These are phyloP conservation scores for Fraxinus albicans DNA, from an alignment of 305 asterid genomes.

Conservation along the genomic window DNA sequence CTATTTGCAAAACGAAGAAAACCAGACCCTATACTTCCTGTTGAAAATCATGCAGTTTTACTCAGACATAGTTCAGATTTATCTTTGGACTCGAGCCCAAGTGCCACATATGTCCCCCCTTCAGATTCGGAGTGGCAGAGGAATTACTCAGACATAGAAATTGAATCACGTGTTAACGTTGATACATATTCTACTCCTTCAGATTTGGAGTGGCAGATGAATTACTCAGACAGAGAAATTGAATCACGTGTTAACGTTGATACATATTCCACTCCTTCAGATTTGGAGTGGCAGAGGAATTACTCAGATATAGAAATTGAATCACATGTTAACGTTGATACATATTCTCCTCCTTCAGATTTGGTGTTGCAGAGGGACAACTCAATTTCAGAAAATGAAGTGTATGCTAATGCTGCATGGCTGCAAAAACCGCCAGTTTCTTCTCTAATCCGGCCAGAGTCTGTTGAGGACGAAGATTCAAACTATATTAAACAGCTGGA, in stretches of 20 bases:
- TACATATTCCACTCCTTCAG: neutral
- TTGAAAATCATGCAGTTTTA: neutral
- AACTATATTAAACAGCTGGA: neutral
- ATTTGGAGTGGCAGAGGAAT: neutral
- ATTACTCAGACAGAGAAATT: too few relatives aligned
- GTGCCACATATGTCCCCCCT: neutral
- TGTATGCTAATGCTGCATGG: neutral
- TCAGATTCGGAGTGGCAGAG: too few relatives aligned
- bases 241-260: too few relatives aligned
- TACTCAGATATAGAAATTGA: neutral
- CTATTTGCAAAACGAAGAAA: neutral
- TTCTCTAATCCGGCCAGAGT: neutral
- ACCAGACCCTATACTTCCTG: neutral
- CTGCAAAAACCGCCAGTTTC: neutral
- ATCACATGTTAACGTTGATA: neutral
- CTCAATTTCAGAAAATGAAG: neutral
- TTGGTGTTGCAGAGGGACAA: neutral
- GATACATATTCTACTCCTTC: too few relatives aligned
- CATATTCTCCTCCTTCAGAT: neutral
- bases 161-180: too few relatives aligned
- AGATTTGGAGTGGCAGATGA: too few relatives aligned
- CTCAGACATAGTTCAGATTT: neutral
- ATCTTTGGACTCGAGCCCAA: neutral
- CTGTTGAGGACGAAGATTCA: neutral
- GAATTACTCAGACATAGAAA: too few relatives aligned